Percentiles rank a stretch among this genome's conserved stretches.
Evolutionary conservation across 108 stramenopile species (phyloP).

Genomic region (Skeletonema costatum): DNA sequence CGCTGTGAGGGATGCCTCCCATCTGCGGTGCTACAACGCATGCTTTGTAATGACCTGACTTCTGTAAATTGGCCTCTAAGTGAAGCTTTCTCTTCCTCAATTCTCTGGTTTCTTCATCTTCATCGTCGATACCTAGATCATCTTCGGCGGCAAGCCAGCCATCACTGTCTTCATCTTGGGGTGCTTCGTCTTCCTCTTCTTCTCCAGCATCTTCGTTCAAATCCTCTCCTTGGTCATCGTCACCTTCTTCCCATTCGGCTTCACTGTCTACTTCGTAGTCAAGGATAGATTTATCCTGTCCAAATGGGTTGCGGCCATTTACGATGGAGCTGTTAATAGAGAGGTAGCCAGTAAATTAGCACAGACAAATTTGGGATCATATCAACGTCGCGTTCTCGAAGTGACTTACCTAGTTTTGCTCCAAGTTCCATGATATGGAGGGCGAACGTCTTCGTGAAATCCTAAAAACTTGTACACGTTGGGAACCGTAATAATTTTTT

Average conservation of each 20-base stretch:
- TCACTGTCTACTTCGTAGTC: conserved; percentile 92
- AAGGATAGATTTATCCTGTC: conserved; percentile 62
- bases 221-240: conserved; percentile 86
- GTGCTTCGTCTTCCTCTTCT: conserved; percentile 67
- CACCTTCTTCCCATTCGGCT: conserved; percentile 92
- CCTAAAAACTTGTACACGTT: conserved; percentile 84
- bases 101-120: conserved; percentile 73
- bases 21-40: conserved; percentile 59
- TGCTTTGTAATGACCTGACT: conserved; percentile 33
- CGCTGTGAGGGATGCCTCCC: conserved; percentile 56
- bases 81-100: conserved; percentile 70
- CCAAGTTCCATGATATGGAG: conserved; percentile 91
- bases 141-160: conserved; percentile 84
- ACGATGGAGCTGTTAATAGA: conserved; percentile 50
- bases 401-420: conserved; percentile 55
- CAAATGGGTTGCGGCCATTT: conserved; percentile 77
- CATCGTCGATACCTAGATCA: conserved; percentile 59
- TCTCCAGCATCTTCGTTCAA: conserved; percentile 62
- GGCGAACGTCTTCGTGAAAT: conserved; percentile 85
- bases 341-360: background rate
- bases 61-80: conserved; percentile 19
- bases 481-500: conserved; percentile 57
- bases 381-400: background rate
- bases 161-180: conserved; percentile 66
- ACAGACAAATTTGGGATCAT: background rate